Base-by-base conservation (phyloP, 192 early-diverging fungal species). In the Podila epigama region DNA sequence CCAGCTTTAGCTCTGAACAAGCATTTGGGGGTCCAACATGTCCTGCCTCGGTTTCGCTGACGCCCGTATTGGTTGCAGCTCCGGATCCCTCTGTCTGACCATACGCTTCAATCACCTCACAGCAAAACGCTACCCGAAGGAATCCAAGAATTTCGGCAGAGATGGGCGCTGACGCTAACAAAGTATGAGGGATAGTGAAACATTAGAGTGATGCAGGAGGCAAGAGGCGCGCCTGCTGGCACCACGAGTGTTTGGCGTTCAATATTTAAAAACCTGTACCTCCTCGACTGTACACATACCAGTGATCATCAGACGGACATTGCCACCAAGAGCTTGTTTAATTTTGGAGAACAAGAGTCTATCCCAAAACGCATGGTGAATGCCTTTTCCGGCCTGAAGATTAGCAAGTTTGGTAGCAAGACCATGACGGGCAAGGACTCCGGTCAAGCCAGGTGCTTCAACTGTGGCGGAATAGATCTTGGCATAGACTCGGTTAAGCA, bases 401-500 rank as follows among this genome's bases (percentile, higher is more conserved):
- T 92, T 90, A 34, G 81, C 84, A 55, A 89, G 62, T 50, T 91
- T 92, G 50, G 80, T 79, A 35, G 70, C 84, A 51, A 88, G 80
- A 12, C 82, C 91, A 40, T 79, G 80, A 50, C 86, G 84, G 50
- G 90, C 87, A 27, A 93, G 70, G 8, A 71, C 79, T 42, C 88
- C 88, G 1, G 84, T 77, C 5, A 88, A 80, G 59, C 92, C 92
- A 67, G 88, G 89, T 28, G 85, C 84, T 6, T 84, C 83, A 37
- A 88, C 70, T 0, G 92, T 86, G 3, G 75, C 68, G 3, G 88
- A 78, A 63, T 84, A 68, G 32, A 98, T 82, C 58, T 88, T 89
- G 63, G 92, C 94, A 78, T 96, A 95, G 64, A 98, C 88, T 32
- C 95, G 90, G 73, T 92, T 96, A 75, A 94, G 89, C 4, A 98